phyloP scores from a whole-genome alignment of 75 land plant species.

The Cryptomeria japonica region DNA sequence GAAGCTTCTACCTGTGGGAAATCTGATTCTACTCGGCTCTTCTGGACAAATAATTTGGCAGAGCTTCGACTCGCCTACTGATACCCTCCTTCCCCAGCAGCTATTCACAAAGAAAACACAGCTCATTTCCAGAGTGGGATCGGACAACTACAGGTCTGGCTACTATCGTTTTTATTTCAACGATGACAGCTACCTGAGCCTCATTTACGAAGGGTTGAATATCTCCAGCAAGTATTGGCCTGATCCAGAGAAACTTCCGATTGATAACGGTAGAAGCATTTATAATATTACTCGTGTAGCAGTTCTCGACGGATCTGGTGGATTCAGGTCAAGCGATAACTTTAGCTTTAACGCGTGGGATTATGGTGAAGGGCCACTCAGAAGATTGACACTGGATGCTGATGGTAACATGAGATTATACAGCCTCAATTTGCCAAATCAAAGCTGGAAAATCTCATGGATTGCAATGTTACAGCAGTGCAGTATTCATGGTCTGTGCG shows the following conservation, averaged over 20 bases:
- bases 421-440: slow-evolving; percentile 11
- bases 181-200: no score
- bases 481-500: no score
- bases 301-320: slow-evolving; percentile 26
- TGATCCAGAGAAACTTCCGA: slow-evolving; percentile 7
- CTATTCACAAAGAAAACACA: slow-evolving; percentile 19
- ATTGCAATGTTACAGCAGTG: no score
- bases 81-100: slow-evolving; percentile 53
- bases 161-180: slow-evolving; percentile 32
- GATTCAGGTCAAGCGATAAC: slow-evolving; percentile 33
- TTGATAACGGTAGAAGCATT: slow-evolving; percentile 21
- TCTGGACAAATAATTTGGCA: slow-evolving; percentile 45
- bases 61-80: slow-evolving; percentile 65
- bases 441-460: no score
- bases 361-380: slow-evolving; percentile 22
- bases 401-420: slow-evolving; percentile 50
- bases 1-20: slow-evolving; percentile 41
- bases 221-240: no score
- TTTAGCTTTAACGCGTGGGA: slow-evolving; percentile 39
- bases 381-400: slow-evolving; percentile 19
- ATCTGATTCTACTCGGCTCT: slow-evolving; percentile 37
- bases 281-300: slow-evolving; percentile 41
- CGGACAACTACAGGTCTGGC: slow-evolving; percentile 14
- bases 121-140: slow-evolving; percentile 16
- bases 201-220: no score